Conservation (phyloP, 2,329 filamentous ascomycete species). For the Colletotrichum orchidophilum region DNA sequence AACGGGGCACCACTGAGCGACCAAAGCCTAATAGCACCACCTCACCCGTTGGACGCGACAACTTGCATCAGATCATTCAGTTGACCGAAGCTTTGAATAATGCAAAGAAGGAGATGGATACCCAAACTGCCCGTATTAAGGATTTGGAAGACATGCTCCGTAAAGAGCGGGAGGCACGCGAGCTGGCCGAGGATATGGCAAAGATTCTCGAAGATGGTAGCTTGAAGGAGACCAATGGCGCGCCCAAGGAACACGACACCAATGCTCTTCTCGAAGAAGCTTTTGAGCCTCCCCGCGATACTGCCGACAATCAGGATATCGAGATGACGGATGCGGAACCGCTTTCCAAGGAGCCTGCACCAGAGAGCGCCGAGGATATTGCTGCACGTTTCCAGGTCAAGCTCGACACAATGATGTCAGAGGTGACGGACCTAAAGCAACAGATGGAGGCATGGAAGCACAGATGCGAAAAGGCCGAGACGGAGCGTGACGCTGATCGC, state of each 20-base stretch:
- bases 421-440: constrained; percentile 83
- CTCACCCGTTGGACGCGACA: constrained; percentile 66
- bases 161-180: constrained; percentile 82
- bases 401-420: constrained; percentile 78
- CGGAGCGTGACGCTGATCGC: constrained; percentile 76
- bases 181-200: constrained; percentile 84
- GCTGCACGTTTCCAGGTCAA: constrained; percentile 69
- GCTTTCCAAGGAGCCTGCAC: constrained; percentile 38
- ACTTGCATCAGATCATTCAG: constrained; percentile 78
- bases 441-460: constrained; percentile 82
- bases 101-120: constrained; percentile 87
- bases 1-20: constrained; percentile 79
- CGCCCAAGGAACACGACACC: constrained; percentile 46
- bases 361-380: constrained; percentile 47
- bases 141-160: constrained; percentile 82
- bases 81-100: constrained; percentile 85
- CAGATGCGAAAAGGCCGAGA: constrained; percentile 83
- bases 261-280: constrained; percentile 55
- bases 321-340: constrained; percentile 35
- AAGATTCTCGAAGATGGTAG: constrained; percentile 71
- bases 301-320: constrained; percentile 37
- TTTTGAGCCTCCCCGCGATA: constrained; percentile 55
- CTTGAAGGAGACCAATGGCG: constrained; percentile 49
- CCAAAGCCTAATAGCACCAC: constrained; percentile 64
- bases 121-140: constrained; percentile 81